Evolutionary conservation across 2,329 filamentous ascomycete genomes (phyloP).

Genomic region (Zymoseptoria tritici): DNA sequence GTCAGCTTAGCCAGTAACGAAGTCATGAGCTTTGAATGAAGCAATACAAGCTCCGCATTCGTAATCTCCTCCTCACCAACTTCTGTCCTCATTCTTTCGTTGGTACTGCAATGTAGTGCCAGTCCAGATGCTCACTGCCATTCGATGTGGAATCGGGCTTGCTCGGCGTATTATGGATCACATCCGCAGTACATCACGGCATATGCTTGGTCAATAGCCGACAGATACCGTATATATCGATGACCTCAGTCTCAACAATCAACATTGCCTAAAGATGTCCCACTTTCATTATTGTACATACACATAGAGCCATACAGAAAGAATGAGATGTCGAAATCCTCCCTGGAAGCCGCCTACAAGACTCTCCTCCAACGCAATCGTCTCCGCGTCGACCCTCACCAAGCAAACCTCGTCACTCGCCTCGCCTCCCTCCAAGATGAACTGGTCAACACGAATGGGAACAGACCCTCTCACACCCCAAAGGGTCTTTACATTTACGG

Average conservation of each 20-base stretch:
- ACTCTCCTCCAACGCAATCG: conserved; percentile 14
- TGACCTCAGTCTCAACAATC: background rate
- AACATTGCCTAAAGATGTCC: background rate
- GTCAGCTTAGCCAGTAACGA: background rate
- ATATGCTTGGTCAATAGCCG: background rate
- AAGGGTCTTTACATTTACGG: conserved; percentile 91
- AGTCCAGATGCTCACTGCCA: too few relatives aligned
- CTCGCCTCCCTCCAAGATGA: conserved; percentile 18
- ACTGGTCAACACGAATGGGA: conserved; percentile 6
- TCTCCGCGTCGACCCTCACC: conserved; percentile 14
- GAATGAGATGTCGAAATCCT: conserved; percentile 12
- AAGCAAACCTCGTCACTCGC: conserved; percentile 17
- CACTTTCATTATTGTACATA: background rate
- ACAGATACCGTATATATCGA: background rate
- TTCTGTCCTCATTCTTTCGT: background rate
- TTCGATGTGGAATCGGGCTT: too few relatives aligned
- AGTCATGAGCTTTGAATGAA: background rate
- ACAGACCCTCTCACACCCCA: conserved; percentile 37
- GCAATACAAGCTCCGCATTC: background rate
- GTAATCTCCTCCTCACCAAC: background rate
- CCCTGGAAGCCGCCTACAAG: conserved; percentile 19
- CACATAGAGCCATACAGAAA: background rate
- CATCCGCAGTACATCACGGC: background rate
- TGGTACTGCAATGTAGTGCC: too few relatives aligned
- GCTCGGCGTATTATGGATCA: background rate